Evolutionary conservation across 2,329 filamentous ascomycete species (phyloP).

Genomic region (Colletotrichum magnum): DNA sequence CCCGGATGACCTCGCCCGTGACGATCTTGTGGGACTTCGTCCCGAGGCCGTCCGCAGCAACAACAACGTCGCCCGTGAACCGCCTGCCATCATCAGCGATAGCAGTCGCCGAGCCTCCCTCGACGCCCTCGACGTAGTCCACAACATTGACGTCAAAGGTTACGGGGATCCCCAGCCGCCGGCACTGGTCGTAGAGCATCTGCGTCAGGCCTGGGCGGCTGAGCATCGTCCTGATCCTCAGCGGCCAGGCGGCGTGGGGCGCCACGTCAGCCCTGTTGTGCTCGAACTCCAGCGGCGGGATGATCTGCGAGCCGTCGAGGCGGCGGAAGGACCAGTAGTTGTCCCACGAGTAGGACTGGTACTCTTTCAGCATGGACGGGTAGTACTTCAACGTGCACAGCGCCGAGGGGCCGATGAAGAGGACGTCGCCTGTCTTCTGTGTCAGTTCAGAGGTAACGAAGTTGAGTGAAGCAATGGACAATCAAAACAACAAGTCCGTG

Average conservation of each 20-base stretch:
- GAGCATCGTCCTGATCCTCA: conserved; percentile 22
- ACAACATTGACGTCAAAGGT: conserved; percentile 9
- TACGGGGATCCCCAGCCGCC: background rate
- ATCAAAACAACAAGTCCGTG: background rate
- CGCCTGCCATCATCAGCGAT: background rate
- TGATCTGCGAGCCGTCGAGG: background rate
- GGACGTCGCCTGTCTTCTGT: background rate
- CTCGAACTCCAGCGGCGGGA: conserved; percentile 6
- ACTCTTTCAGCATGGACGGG: conserved; percentile 12
- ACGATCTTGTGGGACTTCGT: conserved; percentile 19
- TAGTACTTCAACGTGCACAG: conserved; percentile 8
- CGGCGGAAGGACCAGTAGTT: conserved; percentile 16
- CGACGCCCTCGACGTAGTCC: conserved; percentile 1
- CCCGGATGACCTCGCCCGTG: conserved; percentile 13
- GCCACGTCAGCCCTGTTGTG: conserved; percentile 4
- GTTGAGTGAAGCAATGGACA: rapidly evolving
- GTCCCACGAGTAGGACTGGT: conserved; percentile 16
- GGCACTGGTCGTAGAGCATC: conserved; percentile 14
- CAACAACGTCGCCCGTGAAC: conserved; percentile 6
- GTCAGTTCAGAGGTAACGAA: too few species aligned
- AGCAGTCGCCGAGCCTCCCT: background rate
- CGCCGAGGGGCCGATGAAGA: conserved; percentile 21
- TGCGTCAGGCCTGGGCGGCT: conserved; percentile 11
- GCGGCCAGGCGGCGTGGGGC: conserved; percentile 11
- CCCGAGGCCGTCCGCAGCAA: conserved; percentile 22